A percentile compares a stretch with the other conserved stretches of the same genome.
Evolutionary conservation across 2,329 filamentous ascomycete genomes (phyloP).

Genomic region (Neofusicoccum kwambonambiense): DNA sequence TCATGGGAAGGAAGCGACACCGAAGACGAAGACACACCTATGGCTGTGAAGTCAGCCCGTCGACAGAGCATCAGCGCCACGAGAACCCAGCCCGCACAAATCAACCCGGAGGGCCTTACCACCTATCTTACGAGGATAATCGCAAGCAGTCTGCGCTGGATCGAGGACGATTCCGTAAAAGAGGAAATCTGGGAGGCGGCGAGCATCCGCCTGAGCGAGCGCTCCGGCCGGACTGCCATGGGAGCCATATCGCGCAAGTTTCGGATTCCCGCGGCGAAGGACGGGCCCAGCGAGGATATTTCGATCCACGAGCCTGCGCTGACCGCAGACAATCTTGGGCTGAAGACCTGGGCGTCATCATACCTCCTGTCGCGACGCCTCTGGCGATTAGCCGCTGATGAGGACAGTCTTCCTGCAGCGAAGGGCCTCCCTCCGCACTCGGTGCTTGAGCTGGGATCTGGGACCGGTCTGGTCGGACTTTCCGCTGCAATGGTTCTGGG

Average conservation of each 20-base stretch:
- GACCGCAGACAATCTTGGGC: conserved; percentile 81
- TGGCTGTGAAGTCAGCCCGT: conserved; percentile 2
- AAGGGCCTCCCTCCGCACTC: conserved; percentile 20
- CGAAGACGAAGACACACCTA: conserved; percentile 34
- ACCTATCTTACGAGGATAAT: conserved; percentile 70
- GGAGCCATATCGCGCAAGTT: conserved; percentile 62
- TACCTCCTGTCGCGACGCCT: conserved; percentile 79
- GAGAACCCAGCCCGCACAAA: conserved; percentile 31
- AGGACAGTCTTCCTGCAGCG: conserved; percentile 18
- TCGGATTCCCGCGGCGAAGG: conserved; percentile 47
- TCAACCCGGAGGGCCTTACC: conserved; percentile 52
- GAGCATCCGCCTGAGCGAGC: conserved; percentile 75
- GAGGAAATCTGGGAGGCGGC: conserved; percentile 77
- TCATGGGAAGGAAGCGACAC: conserved; percentile 60
- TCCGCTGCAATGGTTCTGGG: conserved; percentile 73
- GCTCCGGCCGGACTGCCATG: conserved; percentile 75
- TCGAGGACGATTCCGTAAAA: conserved; percentile 62
- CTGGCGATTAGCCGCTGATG: conserved; percentile 28
- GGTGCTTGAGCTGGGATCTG: conserved; percentile 79
- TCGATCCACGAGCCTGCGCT: conserved; percentile 81
- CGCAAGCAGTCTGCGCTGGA: conserved; percentile 66
- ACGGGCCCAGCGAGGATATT: conserved; percentile 55
- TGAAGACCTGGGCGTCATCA: conserved; percentile 95
- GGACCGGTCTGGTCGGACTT: conserved; percentile 87
- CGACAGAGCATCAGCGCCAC: conserved; percentile 8